Evolutionary conservation across 2,329 filamentous ascomycete species (phyloP).

Genomic region (Trichophaea hybrida): DNA sequence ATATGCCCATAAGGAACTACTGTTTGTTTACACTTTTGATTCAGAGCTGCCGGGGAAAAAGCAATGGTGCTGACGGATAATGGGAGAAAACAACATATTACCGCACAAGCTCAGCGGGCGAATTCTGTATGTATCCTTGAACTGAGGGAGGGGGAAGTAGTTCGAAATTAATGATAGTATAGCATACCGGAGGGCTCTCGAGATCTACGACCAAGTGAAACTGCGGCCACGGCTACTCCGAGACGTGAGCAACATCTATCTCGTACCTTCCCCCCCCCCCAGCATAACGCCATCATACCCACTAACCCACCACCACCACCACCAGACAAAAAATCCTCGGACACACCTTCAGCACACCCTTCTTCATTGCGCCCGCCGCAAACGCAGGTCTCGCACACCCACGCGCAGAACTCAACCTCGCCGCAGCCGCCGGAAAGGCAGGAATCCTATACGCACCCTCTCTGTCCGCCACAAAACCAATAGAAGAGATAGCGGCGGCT

Average conservation of each 20-base stretch:
- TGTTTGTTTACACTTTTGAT: neutral
- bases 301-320: too few species aligned
- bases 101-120: slow-evolving; percentile 1
- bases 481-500: slow-evolving; percentile 17
- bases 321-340: slow-evolving; percentile 36
- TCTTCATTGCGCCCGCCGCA: slow-evolving; percentile 42
- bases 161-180: too few species aligned
- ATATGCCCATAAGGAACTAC: slow-evolving; percentile 1
- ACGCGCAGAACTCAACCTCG: slow-evolving; percentile 38
- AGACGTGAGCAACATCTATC: slow-evolving; percentile 37
- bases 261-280: neutral
- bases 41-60: neutral
- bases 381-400: slow-evolving; percentile 35
- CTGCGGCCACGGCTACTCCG: slow-evolving; percentile 38
- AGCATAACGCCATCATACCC: too few species aligned
- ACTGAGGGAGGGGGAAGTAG: too few species aligned
- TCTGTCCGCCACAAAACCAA: slow-evolving; percentile 9
- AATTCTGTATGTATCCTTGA: neutral
- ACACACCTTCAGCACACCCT: slow-evolving; percentile 41
- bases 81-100: neutral
- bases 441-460: slow-evolving; percentile 17
- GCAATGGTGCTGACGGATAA: neutral
- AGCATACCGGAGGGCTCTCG: neutral
- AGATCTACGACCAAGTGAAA: slow-evolving; percentile 36
- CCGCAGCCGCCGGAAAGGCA: slow-evolving; percentile 35